phyloP scores from a whole-genome alignment of 108 stramenopile genomes.

The Skeletonema marinoi region DNA sequence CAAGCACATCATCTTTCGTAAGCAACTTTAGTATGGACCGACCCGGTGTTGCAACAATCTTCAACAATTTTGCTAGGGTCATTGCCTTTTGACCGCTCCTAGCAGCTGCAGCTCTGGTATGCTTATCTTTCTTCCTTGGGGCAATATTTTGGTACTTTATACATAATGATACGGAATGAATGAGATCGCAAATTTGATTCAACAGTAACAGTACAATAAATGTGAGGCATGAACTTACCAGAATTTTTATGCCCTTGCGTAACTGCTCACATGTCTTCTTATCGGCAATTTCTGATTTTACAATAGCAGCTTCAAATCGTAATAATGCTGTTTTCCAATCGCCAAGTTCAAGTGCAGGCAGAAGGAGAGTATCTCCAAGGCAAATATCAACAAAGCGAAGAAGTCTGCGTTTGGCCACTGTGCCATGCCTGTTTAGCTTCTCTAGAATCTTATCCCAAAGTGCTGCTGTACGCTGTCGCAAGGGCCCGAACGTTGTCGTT shows the following conservation, averaged over 20 bases:
- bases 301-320: constrained; percentile 69
- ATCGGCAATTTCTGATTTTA: constrained; percentile 72
- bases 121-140: constrained; percentile 38
- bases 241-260: constrained; percentile 58
- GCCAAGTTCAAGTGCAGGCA: constrained; percentile 74
- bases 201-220: not conserved
- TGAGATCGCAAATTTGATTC: not conserved
- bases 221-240: constrained; percentile 29
- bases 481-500: constrained; percentile 69
- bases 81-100: constrained; percentile 71
- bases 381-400: constrained; percentile 76
- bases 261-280: constrained; percentile 68
- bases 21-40: constrained; percentile 67
- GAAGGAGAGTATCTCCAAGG: constrained; percentile 66
- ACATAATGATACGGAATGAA: not conserved
- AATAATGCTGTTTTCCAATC: constrained; percentile 66
- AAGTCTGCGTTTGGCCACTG: constrained; percentile 65
- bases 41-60: constrained; percentile 68
- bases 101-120: constrained; percentile 58
- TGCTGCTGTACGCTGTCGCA: constrained; percentile 66
- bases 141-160: constrained; percentile 63
- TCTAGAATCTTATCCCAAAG: constrained; percentile 75
- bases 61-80: constrained; percentile 59
- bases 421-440: constrained; percentile 74
- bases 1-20: constrained; percentile 58